Evolutionary conservation across 164 flowering plant genomes (phyloP).

Genomic region (Cinnamomum micranthum): DNA sequence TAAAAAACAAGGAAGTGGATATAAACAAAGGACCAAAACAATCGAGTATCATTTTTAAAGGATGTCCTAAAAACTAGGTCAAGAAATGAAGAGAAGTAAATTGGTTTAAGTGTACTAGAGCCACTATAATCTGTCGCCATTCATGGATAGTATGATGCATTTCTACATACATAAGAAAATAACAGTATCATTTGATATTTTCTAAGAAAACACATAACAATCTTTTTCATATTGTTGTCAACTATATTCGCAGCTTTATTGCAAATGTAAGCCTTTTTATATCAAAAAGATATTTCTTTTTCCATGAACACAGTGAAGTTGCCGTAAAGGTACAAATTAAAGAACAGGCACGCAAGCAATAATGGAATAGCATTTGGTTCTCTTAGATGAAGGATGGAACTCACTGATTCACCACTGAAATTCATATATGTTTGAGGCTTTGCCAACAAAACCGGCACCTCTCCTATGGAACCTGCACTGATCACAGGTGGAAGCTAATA

Average conservation of each 20-base stretch:
- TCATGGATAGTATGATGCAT: no score
- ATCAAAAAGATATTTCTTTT: not conserved
- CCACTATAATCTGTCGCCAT: no score
- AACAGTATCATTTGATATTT: no score
- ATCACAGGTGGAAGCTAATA: slow-evolving; percentile 21
- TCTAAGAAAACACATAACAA: no score
- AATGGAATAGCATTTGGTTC: not conserved
- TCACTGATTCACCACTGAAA: slow-evolving; percentile 91
- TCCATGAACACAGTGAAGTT: not conserved
- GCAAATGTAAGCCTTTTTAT: not conserved
- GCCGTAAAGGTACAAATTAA: not conserved
- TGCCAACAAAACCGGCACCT: slow-evolving; percentile 81
- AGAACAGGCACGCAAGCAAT: not conserved
- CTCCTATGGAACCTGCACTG: slow-evolving; percentile 87
- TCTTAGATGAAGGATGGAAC: slow-evolving; percentile 16
- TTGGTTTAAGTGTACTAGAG: no score
- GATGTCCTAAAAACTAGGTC: no score
- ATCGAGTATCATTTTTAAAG: no score
- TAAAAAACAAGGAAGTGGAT: no score
- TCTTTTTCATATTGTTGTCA: no score
- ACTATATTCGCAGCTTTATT: not conserved
- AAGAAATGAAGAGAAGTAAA: no score
- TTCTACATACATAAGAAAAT: no score
- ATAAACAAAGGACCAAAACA: no score
- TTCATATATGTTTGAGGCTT: slow-evolving; percentile 97